Percentiles rank a stretch among this genome's conserved stretches.
phyloP scores from a whole-genome alignment of 768 basidiomycete species.

The Favolaschia claudopus region DNA sequence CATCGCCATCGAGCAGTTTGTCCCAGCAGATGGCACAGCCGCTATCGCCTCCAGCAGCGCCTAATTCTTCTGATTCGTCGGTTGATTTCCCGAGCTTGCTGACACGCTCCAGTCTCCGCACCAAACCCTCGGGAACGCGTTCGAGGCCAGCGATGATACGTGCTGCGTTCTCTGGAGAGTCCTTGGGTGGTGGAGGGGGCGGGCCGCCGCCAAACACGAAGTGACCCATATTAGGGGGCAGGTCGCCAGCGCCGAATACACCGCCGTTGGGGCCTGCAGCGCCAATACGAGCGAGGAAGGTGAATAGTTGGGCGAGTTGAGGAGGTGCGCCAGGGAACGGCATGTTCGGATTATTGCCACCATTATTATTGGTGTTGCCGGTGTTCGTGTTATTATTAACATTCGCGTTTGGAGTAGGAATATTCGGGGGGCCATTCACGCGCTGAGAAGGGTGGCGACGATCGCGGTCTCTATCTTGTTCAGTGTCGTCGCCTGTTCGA shows the following conservation, averaged over 20 bases:
- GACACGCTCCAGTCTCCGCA: slow-evolving; percentile 68
- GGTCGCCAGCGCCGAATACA: slow-evolving; percentile 8
- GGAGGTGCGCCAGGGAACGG: no score
- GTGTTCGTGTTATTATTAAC: slow-evolving; percentile 1
- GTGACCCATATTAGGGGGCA: slow-evolving; percentile 21
- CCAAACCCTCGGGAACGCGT: slow-evolving; percentile 69
- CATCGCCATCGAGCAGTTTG: slow-evolving; percentile 57
- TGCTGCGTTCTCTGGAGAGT: slow-evolving; percentile 74
- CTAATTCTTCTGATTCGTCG: slow-evolving; percentile 38
- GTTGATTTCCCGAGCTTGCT: slow-evolving; percentile 47
- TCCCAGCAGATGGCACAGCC: slow-evolving; percentile 86
- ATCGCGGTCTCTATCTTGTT: slow-evolving; percentile 67
- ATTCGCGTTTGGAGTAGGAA: slow-evolving; percentile 10
- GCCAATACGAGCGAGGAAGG: slow-evolving; percentile 28
- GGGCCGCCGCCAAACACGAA: slow-evolving; percentile 30
- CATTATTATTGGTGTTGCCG: neutral
- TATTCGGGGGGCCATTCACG: slow-evolving; percentile 30
- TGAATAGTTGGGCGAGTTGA: slow-evolving; percentile 29
- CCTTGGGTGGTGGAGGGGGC: slow-evolving; percentile 42
- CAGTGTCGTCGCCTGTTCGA: slow-evolving; percentile 43
- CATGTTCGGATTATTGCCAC: no score
- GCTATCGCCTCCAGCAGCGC: slow-evolving; percentile 42
- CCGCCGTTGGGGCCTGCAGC: neutral
- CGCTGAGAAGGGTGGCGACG: slow-evolving; percentile 73
- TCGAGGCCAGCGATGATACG: slow-evolving; percentile 70